A percentile compares a stretch with the other conserved stretches of the same genome.
Evolutionary conservation across 2,329 filamentous ascomycete genomes (phyloP).

Genomic region (Neonectria hederae): DNA sequence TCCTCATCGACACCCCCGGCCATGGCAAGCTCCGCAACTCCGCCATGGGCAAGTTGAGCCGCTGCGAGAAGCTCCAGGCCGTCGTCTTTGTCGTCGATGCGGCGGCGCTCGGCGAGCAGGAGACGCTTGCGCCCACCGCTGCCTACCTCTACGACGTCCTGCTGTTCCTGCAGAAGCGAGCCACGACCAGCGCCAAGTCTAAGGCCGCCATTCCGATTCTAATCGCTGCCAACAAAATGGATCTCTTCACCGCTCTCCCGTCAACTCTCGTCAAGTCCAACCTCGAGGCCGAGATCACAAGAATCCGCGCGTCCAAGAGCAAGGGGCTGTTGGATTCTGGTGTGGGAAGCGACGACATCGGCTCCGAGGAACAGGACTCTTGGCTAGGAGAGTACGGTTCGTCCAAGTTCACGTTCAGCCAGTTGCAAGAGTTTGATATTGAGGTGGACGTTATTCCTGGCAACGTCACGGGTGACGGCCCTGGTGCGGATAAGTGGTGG

Average conservation of each 20-base stretch:
- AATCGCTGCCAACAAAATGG: slow-evolving; percentile 92
- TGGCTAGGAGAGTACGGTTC: slow-evolving; percentile 86
- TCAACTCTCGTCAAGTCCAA: slow-evolving; percentile 76
- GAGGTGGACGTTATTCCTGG: slow-evolving; percentile 81
- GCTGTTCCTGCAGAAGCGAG: slow-evolving; percentile 80
- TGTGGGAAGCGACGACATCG: slow-evolving; percentile 70
- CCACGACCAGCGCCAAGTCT: slow-evolving; percentile 53
- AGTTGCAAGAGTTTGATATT: slow-evolving; percentile 86
- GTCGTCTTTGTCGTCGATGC: slow-evolving; percentile 93
- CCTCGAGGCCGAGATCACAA: slow-evolving; percentile 83
- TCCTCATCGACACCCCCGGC: slow-evolving; percentile 89
- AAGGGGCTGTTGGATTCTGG: slow-evolving; percentile 86
- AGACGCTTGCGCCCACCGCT: slow-evolving; percentile 76
- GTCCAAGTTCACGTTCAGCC: slow-evolving; percentile 79
- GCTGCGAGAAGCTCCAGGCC: slow-evolving; percentile 66
- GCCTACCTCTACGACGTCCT: slow-evolving; percentile 90
- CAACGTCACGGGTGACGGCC: slow-evolving; percentile 71
- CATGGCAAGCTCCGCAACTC: slow-evolving; percentile 90
- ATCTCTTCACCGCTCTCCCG: slow-evolving; percentile 92
- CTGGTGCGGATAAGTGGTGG: slow-evolving; percentile 87
- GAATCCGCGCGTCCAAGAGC: slow-evolving; percentile 78
- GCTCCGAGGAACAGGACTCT: slow-evolving; percentile 77
- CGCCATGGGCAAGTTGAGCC: slow-evolving; percentile 63
- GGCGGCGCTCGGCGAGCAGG: slow-evolving; percentile 68
- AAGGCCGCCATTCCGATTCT: slow-evolving; percentile 72